Conservation (phyloP, 2,329 filamentous ascomycete species). For the Pseudocercospora fijiensis region DNA sequence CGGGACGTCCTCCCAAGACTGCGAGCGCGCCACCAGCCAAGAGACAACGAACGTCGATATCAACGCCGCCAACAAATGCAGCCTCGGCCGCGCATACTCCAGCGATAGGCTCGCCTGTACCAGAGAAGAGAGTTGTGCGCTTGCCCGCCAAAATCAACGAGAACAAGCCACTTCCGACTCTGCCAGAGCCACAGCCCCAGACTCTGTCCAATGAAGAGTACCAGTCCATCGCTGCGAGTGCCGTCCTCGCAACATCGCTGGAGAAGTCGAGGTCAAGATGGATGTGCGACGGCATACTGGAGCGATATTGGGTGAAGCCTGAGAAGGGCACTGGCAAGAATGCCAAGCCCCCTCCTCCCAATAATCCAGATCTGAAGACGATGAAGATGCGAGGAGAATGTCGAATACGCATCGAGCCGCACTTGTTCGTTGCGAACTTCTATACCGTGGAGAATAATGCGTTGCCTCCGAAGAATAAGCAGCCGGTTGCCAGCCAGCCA, state of each 20-base stretch:
- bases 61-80: conserved; percentile 16
- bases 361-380: conserved; percentile 38
- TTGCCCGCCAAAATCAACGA: conserved; percentile 64
- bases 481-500: conserved; percentile 23
- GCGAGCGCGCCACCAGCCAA: conserved; percentile 28
- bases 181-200: conserved; percentile 65
- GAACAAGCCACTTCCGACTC: conserved; percentile 68
- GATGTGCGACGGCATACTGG: conserved; percentile 67
- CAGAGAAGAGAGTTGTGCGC: conserved; percentile 31
- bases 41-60: conserved; percentile 23
- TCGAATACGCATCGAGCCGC: conserved; percentile 74
- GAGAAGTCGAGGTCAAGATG: conserved; percentile 70
- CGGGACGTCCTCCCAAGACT: conserved; percentile 27
- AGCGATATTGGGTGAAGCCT: conserved; percentile 76
- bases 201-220: conserved; percentile 65
- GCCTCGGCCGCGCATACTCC: conserved; percentile 6
- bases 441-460: conserved; percentile 65
- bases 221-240: conserved; percentile 72
- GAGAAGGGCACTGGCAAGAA: conserved; percentile 68
- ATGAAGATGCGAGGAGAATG: conserved; percentile 64
- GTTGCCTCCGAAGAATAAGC: conserved; percentile 27
- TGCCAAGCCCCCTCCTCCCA: conserved; percentile 51
- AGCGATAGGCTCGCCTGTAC: conserved; percentile 19
- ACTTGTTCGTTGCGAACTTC: conserved; percentile 74
- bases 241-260: conserved; percentile 71